A percentile compares a stretch with the other conserved stretches of the same genome.
Conservation (phyloP, 179 eudicot species). For the Silene vulgaris region DNA sequence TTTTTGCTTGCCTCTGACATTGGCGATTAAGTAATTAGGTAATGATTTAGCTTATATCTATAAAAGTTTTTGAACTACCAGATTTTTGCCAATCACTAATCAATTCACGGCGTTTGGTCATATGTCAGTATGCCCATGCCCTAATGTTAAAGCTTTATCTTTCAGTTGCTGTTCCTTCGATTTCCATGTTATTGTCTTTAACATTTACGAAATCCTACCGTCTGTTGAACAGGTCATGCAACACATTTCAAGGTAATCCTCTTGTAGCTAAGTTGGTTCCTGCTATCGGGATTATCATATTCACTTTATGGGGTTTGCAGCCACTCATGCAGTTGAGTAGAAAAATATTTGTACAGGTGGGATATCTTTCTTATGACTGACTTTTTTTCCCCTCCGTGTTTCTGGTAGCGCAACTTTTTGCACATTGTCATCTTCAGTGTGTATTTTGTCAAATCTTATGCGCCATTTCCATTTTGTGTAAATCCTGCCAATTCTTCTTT, state of each 20-base stretch:
- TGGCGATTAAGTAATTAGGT: neutral
- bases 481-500: neutral
- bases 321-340: slow-evolving; percentile 68
- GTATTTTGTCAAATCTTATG: neutral
- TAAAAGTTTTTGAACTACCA: neutral
- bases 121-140: neutral
- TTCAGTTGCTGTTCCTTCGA: neutral
- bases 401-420: neutral
- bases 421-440: neutral
- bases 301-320: slow-evolving; percentile 80
- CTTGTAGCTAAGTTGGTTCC: slow-evolving; percentile 53
- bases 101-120: neutral
- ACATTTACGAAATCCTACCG: neutral
- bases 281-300: slow-evolving; percentile 57
- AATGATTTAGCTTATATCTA: neutral
- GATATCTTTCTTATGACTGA: slow-evolving; percentile 15
- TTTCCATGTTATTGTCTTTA: neutral
- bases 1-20: neutral
- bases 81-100: neutral
- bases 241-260: slow-evolving; percentile 53
- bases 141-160: neutral
- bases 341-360: slow-evolving; percentile 55
- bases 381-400: neutral
- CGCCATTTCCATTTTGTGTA: neutral
- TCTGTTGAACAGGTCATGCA: slow-evolving; percentile 48